Evolutionary conservation across 768 basidiomycete genomes (phyloP).

Genomic region (Auriscalpium vulgare): DNA sequence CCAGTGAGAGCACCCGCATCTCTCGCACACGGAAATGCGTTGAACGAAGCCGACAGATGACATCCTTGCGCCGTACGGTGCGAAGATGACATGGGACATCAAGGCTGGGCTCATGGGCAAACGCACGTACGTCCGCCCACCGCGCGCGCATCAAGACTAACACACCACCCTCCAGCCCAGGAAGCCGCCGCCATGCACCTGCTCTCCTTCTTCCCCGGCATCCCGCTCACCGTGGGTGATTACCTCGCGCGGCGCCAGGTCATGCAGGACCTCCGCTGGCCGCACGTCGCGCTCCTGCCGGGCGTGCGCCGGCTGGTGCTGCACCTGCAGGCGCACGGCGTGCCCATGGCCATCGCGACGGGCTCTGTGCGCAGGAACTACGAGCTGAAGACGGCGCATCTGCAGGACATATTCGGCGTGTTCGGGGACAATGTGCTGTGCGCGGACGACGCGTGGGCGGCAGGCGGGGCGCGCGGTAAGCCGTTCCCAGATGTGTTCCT

Average conservation of each 20-base stretch:
- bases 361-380: conserved; percentile 62
- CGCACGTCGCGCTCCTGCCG: conserved; percentile 62
- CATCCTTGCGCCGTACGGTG: conserved; percentile 64
- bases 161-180: conserved; percentile 43
- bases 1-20: conserved; percentile 41
- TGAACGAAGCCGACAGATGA: conserved; percentile 37
- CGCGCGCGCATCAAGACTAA: neutral
- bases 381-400: conserved; percentile 57
- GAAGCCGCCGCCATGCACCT: conserved; percentile 55
- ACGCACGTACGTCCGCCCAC: conserved; percentile 34
- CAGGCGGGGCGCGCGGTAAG: conserved; percentile 43
- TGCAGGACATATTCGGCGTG: conserved; percentile 45
- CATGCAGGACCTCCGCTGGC: conserved; percentile 61
- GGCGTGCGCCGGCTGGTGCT: conserved; percentile 61
- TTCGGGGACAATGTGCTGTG: conserved; percentile 67
- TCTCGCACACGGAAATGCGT: too few relatives aligned
- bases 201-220: conserved; percentile 69
- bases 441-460: conserved; percentile 54
- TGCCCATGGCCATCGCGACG: conserved; percentile 81
- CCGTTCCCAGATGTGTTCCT: conserved; percentile 80
- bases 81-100: conserved; percentile 81
- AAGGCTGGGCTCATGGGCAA: conserved; percentile 88
- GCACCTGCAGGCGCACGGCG: conserved; percentile 56
- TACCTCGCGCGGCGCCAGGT: conserved; percentile 50
- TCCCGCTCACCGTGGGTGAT: conserved; percentile 52